Percentiles rank a stretch among this genome's conserved stretches.
Conservation (phyloP, 495 filamentous ascomycete species). For the Pseudomonodictys pantanalensis region DNA sequence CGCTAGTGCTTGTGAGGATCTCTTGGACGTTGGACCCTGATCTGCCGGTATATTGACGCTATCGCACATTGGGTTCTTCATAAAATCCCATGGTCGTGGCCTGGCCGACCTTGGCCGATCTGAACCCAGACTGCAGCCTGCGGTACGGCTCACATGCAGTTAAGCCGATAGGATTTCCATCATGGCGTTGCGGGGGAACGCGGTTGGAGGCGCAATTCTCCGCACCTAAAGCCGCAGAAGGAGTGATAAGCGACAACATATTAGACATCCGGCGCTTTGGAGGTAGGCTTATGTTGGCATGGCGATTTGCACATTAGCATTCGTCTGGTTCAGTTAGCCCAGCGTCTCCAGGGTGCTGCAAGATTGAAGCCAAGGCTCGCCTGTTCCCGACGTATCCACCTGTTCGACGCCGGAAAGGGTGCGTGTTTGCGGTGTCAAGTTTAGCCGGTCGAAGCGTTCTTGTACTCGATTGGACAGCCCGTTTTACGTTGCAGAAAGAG, state of each 20-base stretch:
- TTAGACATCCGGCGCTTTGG: not conserved
- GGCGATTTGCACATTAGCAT: constrained; percentile 1
- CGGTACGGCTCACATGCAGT: too few relatives aligned
- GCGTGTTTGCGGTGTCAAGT: not conserved
- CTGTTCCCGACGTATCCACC: constrained; percentile 2
- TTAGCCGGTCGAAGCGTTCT: not conserved
- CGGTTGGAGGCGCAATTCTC: too few relatives aligned
- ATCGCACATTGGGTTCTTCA: not conserved
- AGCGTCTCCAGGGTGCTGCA: not conserved
- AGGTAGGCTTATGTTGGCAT: not conserved
- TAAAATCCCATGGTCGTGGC: not conserved
- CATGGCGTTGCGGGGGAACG: too few relatives aligned
- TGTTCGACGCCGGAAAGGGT: not conserved
- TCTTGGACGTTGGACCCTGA: too few relatives aligned
- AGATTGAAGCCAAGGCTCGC: not conserved
- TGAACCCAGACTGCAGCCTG: too few relatives aligned
- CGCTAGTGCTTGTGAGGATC: too few relatives aligned
- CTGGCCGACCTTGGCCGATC: too few relatives aligned
- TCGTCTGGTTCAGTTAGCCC: constrained; percentile 10
- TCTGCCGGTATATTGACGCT: too few relatives aligned
- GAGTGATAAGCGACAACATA: too few relatives aligned
- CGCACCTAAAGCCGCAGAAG: too few relatives aligned
- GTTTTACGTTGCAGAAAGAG: constrained; percentile 8
- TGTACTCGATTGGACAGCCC: not conserved
- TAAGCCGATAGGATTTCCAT: too few relatives aligned